These are phyloP conservation scores for Termitomyces sp. DNA, from an alignment of 1,284 basidiomycete species.

Conservation along the genomic window DNA sequence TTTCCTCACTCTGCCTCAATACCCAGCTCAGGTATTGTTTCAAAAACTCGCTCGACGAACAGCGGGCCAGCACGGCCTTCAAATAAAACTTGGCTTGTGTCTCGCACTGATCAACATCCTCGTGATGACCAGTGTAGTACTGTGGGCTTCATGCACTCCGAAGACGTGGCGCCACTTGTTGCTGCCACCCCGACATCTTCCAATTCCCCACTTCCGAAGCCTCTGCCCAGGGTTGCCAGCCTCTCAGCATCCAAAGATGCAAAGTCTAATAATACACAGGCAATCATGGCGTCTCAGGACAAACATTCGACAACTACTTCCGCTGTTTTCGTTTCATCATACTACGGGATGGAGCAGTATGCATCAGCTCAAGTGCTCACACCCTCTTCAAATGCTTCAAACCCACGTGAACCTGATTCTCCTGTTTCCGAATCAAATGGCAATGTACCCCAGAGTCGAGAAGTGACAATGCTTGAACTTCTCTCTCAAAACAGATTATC, in stretches of 20 bases:
- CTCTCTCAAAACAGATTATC: too few species aligned
- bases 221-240: not conserved
- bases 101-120: too few species aligned
- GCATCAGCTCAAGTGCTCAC: conserved; percentile 9
- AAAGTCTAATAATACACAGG: not conserved
- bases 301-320: conserved; percentile 29
- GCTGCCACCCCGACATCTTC: not conserved
- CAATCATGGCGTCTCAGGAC: conserved; percentile 6
- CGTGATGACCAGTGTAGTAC: too few species aligned
- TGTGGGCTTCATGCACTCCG: too few species aligned
- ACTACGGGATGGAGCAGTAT: conserved; percentile 32
- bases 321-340: conserved; percentile 31
- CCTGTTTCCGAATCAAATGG: conserved; percentile 47
- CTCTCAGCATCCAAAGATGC: not conserved
- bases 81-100: too few species aligned
- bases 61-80: too few species aligned
- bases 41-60: too few species aligned
- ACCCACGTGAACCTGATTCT: conserved; percentile 30
- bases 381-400: conserved; percentile 13
- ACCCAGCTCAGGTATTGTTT: too few species aligned
- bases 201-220: not conserved
- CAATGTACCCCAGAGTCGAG: conserved; percentile 29
- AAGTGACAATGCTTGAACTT: too few species aligned
- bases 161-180: conserved; percentile 17
- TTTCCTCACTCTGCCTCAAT: too few species aligned